Evolutionary conservation across 2,329 filamentous ascomycete species (phyloP), one percentile per base, ranked within the genome.

Genomic region (Bipolaris zeicola): DNA sequence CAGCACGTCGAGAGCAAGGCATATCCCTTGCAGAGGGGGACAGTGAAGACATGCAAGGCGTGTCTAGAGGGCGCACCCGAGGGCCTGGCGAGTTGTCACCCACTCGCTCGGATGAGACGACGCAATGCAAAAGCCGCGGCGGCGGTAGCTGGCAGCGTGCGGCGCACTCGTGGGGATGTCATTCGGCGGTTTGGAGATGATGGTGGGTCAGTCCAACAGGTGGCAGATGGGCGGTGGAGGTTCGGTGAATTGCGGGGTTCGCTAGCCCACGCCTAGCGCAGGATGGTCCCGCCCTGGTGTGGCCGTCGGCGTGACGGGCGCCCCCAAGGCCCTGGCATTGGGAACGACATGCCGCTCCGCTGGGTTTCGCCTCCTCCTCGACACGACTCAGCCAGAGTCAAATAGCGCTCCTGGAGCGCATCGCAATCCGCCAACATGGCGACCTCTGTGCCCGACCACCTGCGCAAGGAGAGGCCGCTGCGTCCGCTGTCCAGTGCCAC

Each of bases 401-500:
- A 33, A 38, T 57, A 54, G 55, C 47, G 42, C 45, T 45, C 16
- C 39, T 28, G 38, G 24, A 49, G 45, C 42, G 49, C 31, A 46
- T 41, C 38, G 24, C 46, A 44, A 51, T n/a, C 38, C n/a, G 28
- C 38, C 46, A 57, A 28, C 33, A 63, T 63, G 58, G 44, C 56
- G 20, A 48, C 61, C 49, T 52, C 44, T 34, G 49, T 31, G 22
- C 34, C 52, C 26, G 47, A 57, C 22, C 43, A 45, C 3, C 34
- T 28, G 42, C 50, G 38, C 36, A 43, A 44, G 38, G 57, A 59
- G 36, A 56, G 41, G 49, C 54, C 61, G 58, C 49, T 63, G 54
- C 53, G 62, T 2, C 62, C 62, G 52, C 61, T 65, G 45, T 65
- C 62, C 43, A 62, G 56, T 44, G 62, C 62, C 24, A 65, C 62